Evolutionary conservation across 2,329 filamentous ascomycete genomes (phyloP), one percentile per base, ranked within the genome.

Genomic region (Aspergillus flavus): DNA sequence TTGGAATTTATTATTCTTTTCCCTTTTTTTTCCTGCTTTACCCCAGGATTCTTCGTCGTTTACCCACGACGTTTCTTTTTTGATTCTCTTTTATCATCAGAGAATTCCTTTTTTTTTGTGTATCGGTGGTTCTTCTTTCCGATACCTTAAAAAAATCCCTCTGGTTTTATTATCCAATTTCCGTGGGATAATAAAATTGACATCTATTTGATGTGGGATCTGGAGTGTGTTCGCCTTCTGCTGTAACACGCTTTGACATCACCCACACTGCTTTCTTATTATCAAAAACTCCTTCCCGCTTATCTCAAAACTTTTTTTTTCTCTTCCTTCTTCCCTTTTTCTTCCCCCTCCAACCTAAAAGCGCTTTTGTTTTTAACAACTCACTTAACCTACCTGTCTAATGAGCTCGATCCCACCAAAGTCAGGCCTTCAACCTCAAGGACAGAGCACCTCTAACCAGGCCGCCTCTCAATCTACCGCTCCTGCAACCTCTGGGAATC

Each of bases 361-460:
- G 26, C 58, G 57, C 58, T 39, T 53, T 61, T 41, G 12, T 64
- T n/a, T 52, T 52, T 30, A 52, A 61, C 46, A 62, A 54, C 61
- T 64, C 65, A 52, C 61, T 60, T 61, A n/a, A 52, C 30, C 60
- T 36, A 76, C 74, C 76, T 78, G 75, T 83, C 83, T 86, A 85
- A 88, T 89, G 86, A 88, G 82, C 80, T 87, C 85, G 83, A 84
- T 78, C 76, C 76, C 78, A 75, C 76, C 74, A 69, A 76, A 77
- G 74, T 74, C 76, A 76, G 75, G 84, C 78, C 80, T 81, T 77
- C 79, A 83, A 76, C 78, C 80, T 76, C 80, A 81, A 80, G 81
- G 73, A 76, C 76, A 79, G 73, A 76, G 71, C 70, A 82, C 82
- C 75, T 78, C 81, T 68, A 81, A 78, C 76, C 80, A 82, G 79